A percentile compares a stretch with the other conserved stretches of the same genome.
Conservation (phyloP, 2,329 filamentous ascomycete species). For the Thelonectria blattea region DNA sequence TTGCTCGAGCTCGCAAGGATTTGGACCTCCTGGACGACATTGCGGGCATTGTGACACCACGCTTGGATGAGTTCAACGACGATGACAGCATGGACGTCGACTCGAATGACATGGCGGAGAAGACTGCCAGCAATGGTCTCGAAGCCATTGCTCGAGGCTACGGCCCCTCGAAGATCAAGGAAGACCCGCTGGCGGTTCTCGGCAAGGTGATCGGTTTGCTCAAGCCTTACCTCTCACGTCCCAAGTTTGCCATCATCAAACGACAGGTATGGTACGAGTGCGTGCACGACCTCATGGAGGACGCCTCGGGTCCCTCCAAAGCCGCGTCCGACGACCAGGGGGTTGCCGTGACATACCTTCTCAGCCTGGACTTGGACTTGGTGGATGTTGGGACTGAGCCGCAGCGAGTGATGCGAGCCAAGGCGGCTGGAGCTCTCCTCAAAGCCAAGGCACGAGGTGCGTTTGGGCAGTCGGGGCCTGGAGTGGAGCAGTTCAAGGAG, state of each 20-base stretch:
- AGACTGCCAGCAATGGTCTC: slow-evolving; percentile 56
- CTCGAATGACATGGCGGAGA: slow-evolving; percentile 51
- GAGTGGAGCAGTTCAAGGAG: slow-evolving; percentile 40
- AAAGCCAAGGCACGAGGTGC: slow-evolving; percentile 51
- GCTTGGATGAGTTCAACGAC: slow-evolving; percentile 63
- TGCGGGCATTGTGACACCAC: slow-evolving; percentile 65
- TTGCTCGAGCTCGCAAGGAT: slow-evolving; percentile 71
- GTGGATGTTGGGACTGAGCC: slow-evolving; percentile 57
- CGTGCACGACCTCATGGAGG: slow-evolving; percentile 54
- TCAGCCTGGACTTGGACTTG: slow-evolving; percentile 54
- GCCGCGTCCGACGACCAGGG: slow-evolving; percentile 28
- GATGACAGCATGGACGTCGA: slow-evolving; percentile 75
- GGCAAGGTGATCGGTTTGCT: slow-evolving; percentile 48
- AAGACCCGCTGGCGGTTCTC: slow-evolving; percentile 47
- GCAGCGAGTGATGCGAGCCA: slow-evolving; percentile 56
- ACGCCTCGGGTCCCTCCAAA: slow-evolving; percentile 40
- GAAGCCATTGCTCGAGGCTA: slow-evolving; percentile 60
- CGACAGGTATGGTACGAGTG: slow-evolving; percentile 60
- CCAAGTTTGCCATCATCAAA: slow-evolving; percentile 51
- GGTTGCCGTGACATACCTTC: slow-evolving; percentile 48
- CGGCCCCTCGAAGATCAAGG: slow-evolving; percentile 47
- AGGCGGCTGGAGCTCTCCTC: slow-evolving; percentile 51
- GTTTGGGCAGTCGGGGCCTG: slow-evolving; percentile 44
- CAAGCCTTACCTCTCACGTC: slow-evolving; percentile 47
- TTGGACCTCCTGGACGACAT: slow-evolving; percentile 74